These are phyloP conservation scores for Monosporozyma servazzii DNA, from an alignment of 805 yeast genomes.

Conservation along the genomic window DNA sequence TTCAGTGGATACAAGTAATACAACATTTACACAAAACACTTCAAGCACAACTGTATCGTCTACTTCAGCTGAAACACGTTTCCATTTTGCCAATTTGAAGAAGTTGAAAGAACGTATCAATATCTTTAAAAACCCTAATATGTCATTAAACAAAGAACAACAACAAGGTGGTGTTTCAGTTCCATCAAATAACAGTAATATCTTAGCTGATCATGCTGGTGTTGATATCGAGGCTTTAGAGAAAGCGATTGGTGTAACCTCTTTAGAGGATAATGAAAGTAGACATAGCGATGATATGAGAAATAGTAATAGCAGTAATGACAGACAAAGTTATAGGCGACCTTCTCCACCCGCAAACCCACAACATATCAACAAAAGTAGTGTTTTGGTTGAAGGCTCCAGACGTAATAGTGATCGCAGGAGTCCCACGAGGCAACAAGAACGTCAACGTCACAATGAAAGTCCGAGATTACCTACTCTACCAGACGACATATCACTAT, in stretches of 20 bases:
- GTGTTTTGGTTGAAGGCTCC: background rate
- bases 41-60: conserved; percentile 15
- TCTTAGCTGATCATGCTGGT: conserved; percentile 8
- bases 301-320: background rate
- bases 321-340: background rate
- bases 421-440: background rate
- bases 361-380: background rate
- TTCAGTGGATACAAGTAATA: conserved; percentile 19
- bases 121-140: conserved; percentile 26
- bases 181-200: background rate
- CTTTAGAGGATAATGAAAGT: conserved; percentile 6
- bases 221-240: conserved; percentile 31
- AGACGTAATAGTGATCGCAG: background rate
- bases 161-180: background rate
- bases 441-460: background rate
- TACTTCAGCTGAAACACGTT: conserved; percentile 27
- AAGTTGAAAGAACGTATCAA: conserved; percentile 29
- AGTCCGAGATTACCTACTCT: background rate
- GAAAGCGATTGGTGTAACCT: conserved; percentile 28
- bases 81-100: conserved; percentile 29
- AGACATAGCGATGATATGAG: background rate
- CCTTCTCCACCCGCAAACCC: background rate
- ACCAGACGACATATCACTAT: background rate
- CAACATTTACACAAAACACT: conserved; percentile 17
- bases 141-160: conserved; percentile 6